Base-by-base conservation (phyloP, 129 eudicot species). In the Pulicaria dysenterica region DNA sequence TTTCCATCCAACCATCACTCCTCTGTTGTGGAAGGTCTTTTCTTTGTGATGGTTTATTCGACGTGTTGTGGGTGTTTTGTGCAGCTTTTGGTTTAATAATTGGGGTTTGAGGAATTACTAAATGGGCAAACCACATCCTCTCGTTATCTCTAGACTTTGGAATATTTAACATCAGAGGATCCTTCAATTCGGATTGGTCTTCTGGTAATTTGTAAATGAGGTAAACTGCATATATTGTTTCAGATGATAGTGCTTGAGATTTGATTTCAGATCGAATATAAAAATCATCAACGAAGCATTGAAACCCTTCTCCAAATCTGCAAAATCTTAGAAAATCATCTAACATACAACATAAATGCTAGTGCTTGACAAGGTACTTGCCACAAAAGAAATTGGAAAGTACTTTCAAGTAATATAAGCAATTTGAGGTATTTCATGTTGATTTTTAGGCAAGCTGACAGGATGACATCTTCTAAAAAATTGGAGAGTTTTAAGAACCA, bases 1-100 rank as follows among this genome's bases (percentile, higher is more conserved):
- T n/a, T n/a, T n/a, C n/a, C 56, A 71, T 56, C 77, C 77, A 72
- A 58, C 54, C 63, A 50, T 73, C 64, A 0, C 19, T 11, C 53
- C 71, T 50, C 1, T 8, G 14, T 38, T 7, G 53, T 10, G 78
- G 78, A 50, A 62, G 10, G 34, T 71, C 71, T 62, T 73, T 49
- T 16, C 6, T 50, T 48, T 62, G 3, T n/a, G n/a, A n/a, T n/a
- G 50, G 61, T 63, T 63, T 73, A 24, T 19, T 73, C 15, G 62
- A 16, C n/a, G n/a, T n/a, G 1, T 53, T 54, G 78, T 17, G 62
- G 31, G 39, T 43, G 42, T 49, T 62, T 7, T 62, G 31, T 17
- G 13, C 41, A 49, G 10, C 34, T 54, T 62, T 50, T 37, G 8
- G 50, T 60, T 61, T 6, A 48, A 73, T 48, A 48, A 73, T 39